A percentile compares a stretch with the other conserved stretches of the same genome.
phyloP scores from a whole-genome alignment of 805 yeast species.

The Candida stauntonica region DNA sequence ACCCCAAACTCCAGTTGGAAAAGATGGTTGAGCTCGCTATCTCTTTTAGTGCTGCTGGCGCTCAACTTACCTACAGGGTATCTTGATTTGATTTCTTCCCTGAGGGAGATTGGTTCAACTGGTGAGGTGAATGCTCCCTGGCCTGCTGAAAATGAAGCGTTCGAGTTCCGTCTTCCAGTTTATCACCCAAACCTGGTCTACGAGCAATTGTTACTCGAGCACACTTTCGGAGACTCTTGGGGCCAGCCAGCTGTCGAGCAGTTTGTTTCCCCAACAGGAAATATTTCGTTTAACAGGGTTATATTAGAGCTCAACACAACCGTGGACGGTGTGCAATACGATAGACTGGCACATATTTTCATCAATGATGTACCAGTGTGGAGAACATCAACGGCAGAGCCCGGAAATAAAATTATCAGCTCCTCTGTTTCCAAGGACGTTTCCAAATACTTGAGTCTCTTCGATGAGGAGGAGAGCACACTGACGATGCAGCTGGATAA shows the following conservation, averaged over 20 bases:
- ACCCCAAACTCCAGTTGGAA: too few relatives aligned
- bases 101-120: neutral
- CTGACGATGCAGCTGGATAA: constrained; percentile 65
- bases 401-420: constrained; percentile 46
- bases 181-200: constrained; percentile 30
- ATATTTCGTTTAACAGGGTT: constrained; percentile 45
- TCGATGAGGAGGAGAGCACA: constrained; percentile 35
- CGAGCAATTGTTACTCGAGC: constrained; percentile 37
- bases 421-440: constrained; percentile 60
- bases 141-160: constrained; percentile 16
- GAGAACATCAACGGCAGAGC: constrained; percentile 86
- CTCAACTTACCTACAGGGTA: too few relatives aligned
- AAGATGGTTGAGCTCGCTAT: too few relatives aligned
- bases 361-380: constrained; percentile 64
- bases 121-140: constrained; percentile 1
- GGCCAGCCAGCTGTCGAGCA: constrained; percentile 45
- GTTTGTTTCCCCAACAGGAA: constrained; percentile 41
- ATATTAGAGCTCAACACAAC: constrained; percentile 48
- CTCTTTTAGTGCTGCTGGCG: too few relatives aligned
- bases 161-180: constrained; percentile 25
- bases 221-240: constrained; percentile 56
- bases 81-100: too few relatives aligned
- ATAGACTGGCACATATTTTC: constrained; percentile 60
- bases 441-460: constrained; percentile 48
- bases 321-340: constrained; percentile 59